Evolutionary conservation across 1,284 basidiomycete genomes (phyloP), one percentile per base, ranked within the genome.

Genomic region (Ganoderma meredithae): DNA sequence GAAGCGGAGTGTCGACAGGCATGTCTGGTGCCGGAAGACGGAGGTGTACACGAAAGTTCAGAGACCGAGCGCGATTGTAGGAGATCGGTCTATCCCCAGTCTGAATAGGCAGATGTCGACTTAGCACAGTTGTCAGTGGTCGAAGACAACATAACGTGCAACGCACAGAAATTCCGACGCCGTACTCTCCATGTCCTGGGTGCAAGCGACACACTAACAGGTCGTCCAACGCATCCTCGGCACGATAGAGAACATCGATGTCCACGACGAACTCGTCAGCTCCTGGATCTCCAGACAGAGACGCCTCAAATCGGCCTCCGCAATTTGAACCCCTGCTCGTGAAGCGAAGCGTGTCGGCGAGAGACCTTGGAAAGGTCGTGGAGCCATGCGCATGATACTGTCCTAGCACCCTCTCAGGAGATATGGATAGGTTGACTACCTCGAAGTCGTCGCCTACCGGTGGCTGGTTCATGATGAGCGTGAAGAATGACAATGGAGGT

Each of bases 321-420:
- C 76, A 71, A 36, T 75, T 66, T 15, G 60, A 22, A 1, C 78
- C 78, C 27, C 65, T n/a, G 67, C 55, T 70, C 56, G 74, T 15
- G 60, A 80, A 73, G 66, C 76, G 75, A 12, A 80, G 67, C 40
- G 70, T 33, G 19, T 77, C 72, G 3, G 74, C 72, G 41, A 25
- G 22, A 60, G 63, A 53, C 2, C 75, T 40, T 0, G 77, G 75
- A 15, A 79, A 73, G 5, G 73, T 63, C 62, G 77, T 66, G 8
- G 71, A 68, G 0, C 75, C 70, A 55, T 68, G 62, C 0, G 75
- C 75, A 33, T 61, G 58, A 12, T 44, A 33, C 22, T 43, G 36
- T 13, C 39, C 58, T 2, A n/a, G 58, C 58, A 40, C 39, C 22
- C 58, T 60, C 22, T 41, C 36, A 7, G n/a, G 22, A 15, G 39